These are phyloP conservation scores for Aspergillus fijiensis DNA, from an alignment of 2,329 filamentous ascomycete genomes.

Conservation along the genomic window DNA sequence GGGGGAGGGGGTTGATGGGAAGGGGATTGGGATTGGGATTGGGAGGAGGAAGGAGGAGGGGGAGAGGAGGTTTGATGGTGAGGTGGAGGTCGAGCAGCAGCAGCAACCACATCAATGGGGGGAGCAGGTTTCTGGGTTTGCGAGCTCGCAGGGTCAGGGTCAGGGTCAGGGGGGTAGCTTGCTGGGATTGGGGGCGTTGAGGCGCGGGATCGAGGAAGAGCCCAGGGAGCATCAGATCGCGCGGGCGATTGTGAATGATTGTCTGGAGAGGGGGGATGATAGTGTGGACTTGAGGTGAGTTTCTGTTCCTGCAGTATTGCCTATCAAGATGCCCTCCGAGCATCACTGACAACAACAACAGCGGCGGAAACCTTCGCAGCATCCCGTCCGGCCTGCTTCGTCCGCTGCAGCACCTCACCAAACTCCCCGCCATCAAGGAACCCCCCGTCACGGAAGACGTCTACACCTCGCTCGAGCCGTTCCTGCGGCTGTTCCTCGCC, in stretches of 20 bases:
- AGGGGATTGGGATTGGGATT: not conserved
- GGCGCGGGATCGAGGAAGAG: slow-evolving; percentile 28
- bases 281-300: slow-evolving; percentile 47
- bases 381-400: slow-evolving; percentile 37
- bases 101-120: not conserved
- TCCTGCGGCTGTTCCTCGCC: slow-evolving; percentile 45
- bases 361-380: slow-evolving; percentile 31
- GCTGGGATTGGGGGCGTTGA: slow-evolving; percentile 11
- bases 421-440: slow-evolving; percentile 35
- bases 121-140: not conserved
- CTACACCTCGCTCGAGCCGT: slow-evolving; percentile 42
- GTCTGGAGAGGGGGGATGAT: slow-evolving; percentile 46
- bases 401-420: slow-evolving; percentile 42
- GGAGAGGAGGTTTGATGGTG: not conserved
- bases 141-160: not conserved
- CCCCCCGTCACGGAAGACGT: slow-evolving; percentile 38
- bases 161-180: not conserved
- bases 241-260: slow-evolving; percentile 39
- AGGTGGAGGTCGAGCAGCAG: slow-evolving; percentile 11
- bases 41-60: not conserved
- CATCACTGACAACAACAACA: slow-evolving; percentile 16
- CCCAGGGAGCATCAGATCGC: slow-evolving; percentile 39
- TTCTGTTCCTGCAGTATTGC: not conserved
- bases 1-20: not conserved
- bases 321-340: no score